phyloP scores from a whole-genome alignment of 2,329 filamentous ascomycete species.

The Aspergillus udagawae region DNA sequence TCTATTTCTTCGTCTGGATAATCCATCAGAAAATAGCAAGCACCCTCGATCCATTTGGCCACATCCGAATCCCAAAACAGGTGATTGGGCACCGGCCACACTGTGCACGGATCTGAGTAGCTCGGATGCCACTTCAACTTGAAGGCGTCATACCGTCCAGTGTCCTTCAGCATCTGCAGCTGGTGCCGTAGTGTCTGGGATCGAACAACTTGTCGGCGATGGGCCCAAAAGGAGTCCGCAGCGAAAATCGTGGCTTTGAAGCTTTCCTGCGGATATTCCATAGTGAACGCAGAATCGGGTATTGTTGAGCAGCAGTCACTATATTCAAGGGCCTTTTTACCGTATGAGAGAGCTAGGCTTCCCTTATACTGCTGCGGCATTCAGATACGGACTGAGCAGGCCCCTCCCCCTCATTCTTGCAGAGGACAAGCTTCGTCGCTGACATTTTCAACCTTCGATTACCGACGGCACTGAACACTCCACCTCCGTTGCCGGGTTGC shows the following conservation, averaged over 20 bases:
- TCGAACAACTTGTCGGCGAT: constrained; percentile 41
- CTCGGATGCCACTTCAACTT: constrained; percentile 53
- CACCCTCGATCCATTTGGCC: constrained; percentile 61
- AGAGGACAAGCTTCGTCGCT: neutral
- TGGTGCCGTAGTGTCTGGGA: constrained; percentile 49
- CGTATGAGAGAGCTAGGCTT: neutral
- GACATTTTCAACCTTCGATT: neutral
- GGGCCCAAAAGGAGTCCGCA: constrained; percentile 30
- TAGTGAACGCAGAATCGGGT: constrained; percentile 3
- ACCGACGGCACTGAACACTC: neutral
- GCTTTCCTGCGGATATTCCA: constrained; percentile 43
- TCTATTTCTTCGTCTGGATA: constrained; percentile 46
- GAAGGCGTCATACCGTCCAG: constrained; percentile 57
- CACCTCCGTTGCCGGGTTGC: neutral
- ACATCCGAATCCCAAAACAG: constrained; percentile 59
- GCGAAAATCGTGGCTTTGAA: constrained; percentile 34
- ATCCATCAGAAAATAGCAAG: constrained; percentile 51
- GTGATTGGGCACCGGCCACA: constrained; percentile 56
- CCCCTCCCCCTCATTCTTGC: neutral
- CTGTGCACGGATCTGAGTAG: constrained; percentile 48
- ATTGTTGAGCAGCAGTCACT: neutral
- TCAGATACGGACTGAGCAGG: neutral
- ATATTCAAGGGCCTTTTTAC: neutral
- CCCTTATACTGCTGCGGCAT: neutral
- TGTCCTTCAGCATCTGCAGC: constrained; percentile 50